Evolutionary conservation across 495 filamentous ascomycete genomes (phyloP), one percentile per base, ranked within the genome.

Genomic region (Tuber brumale): DNA sequence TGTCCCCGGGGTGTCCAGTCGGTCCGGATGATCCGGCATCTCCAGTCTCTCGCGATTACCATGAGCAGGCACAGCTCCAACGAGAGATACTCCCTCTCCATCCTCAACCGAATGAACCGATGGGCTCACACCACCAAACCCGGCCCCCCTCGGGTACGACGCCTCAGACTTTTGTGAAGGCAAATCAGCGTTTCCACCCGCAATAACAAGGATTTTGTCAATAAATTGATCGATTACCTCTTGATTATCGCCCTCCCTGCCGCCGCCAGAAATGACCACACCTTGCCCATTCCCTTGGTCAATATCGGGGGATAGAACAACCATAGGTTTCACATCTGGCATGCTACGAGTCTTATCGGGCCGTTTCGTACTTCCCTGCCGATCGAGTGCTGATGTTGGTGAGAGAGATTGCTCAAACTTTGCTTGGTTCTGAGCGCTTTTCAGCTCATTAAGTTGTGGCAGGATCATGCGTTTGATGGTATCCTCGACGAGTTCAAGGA

Each of bases 401-500:
- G 79, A 69, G 75, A 81, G 73, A 43, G 84, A 85, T n/a, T 84
- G 86, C 79, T 89, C 91, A 73, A 87, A 84, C 71, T 89, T 88
- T 48, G 88, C 86, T 76, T 91, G 86, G 76, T 89, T 93, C 82
- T 96, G 92, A 80, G 97, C 93, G 81, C 93, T 89, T 84, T 97
- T 97, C 70, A 98, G 86, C 44, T 93, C 93, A 73, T 93, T 93
- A 70, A 99, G 87, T 83, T 99, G 95, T 0, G 95, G 96, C 2
- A 98, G 85, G 71, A 98, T 97, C 71, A 98, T 86, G 69, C 94
- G 89, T 71, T 92, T 91, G 79, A 99, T 98, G 35, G 95, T 94
- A 85, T 97, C 95, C 84, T 98, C 95, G 12, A 99, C 95, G 0
- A 94, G 94, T 83, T 96, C 93, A 8, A 98, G 88, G n/a, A 99